These are phyloP conservation scores for Tetrahymena elliotti DNA, from an alignment of 73 alveolate species.

Conservation along the genomic window DNA sequence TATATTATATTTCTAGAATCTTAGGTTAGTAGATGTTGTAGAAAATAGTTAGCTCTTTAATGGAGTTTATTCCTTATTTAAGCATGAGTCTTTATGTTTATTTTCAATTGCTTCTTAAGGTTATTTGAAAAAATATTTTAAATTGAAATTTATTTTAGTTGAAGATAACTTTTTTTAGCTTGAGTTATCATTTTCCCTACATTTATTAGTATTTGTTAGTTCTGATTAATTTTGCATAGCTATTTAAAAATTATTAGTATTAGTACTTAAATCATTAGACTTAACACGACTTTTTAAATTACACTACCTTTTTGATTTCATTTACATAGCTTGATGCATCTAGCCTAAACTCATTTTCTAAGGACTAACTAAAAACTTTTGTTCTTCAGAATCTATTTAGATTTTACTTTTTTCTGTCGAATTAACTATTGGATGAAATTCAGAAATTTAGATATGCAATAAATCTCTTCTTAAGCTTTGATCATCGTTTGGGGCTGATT, in stretches of 20 bases:
- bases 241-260: not conserved
- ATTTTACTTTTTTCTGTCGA: not conserved
- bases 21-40: not conserved
- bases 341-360: not conserved
- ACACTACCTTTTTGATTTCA: not conserved
- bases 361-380: not conserved
- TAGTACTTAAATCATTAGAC: not conserved
- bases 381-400: not conserved
- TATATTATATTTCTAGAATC: not conserved
- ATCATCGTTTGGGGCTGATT: not conserved
- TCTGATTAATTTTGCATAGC: not conserved
- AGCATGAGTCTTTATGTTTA: not conserved
- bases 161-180: not conserved
- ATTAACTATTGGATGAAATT: not conserved
- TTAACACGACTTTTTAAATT: not conserved
- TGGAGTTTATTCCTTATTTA: not conserved
- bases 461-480: not conserved
- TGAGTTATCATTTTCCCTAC: not conserved
- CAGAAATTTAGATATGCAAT: not conserved
- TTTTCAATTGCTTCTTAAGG: not conserved
- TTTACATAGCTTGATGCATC: not conserved
- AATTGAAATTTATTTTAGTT: not conserved
- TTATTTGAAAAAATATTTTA: not conserved
- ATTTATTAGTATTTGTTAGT: not conserved
- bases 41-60: not conserved